These are phyloP conservation scores for Fragaria nilgerrensis DNA, from an alignment of 306 rosid genomes.

Conservation along the genomic window DNA sequence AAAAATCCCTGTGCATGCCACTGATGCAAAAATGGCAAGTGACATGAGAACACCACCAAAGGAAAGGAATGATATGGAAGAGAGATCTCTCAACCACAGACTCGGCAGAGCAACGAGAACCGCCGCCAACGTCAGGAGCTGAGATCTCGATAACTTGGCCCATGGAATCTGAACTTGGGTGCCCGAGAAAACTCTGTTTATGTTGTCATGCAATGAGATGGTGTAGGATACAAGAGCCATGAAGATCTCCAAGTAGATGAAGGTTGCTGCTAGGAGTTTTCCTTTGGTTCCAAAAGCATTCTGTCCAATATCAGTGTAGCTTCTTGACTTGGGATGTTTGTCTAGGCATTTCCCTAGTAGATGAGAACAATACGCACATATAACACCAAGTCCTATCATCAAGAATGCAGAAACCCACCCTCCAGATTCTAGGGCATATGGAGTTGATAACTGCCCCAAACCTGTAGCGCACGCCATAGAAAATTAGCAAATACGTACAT, in stretches of 20 bases:
- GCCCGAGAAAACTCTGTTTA: constrained; percentile 40
- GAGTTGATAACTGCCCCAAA: constrained; percentile 70
- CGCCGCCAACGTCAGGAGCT: constrained; percentile 48
- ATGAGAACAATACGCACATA: constrained; percentile 46
- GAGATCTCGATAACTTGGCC: constrained; percentile 39
- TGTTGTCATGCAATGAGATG: constrained; percentile 71
- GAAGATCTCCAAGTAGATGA: constrained; percentile 63
- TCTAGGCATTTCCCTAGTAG: constrained; percentile 64
- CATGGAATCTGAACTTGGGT: constrained; percentile 31
- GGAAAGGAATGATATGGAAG: constrained; percentile 68
- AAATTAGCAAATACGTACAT: background rate
- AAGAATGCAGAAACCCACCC: constrained; percentile 57
- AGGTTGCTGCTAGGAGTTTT: constrained; percentile 38
- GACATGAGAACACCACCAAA: constrained; percentile 65
- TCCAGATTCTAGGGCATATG: constrained; percentile 65
- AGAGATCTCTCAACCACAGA: constrained; percentile 62
- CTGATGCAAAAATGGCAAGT: constrained; percentile 43
- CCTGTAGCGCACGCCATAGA: constrained; percentile 32
- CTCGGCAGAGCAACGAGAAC: constrained; percentile 56
- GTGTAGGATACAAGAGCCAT: constrained; percentile 83
- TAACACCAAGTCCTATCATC: constrained; percentile 50
- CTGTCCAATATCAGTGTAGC: constrained; percentile 58
- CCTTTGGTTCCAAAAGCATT: constrained; percentile 71
- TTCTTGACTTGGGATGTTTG: constrained; percentile 48
- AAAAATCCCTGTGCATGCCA: constrained; percentile 47